Evolutionary conservation across 2,329 filamentous ascomycete species (phyloP).

Genomic region (Emydomyces testavorans): DNA sequence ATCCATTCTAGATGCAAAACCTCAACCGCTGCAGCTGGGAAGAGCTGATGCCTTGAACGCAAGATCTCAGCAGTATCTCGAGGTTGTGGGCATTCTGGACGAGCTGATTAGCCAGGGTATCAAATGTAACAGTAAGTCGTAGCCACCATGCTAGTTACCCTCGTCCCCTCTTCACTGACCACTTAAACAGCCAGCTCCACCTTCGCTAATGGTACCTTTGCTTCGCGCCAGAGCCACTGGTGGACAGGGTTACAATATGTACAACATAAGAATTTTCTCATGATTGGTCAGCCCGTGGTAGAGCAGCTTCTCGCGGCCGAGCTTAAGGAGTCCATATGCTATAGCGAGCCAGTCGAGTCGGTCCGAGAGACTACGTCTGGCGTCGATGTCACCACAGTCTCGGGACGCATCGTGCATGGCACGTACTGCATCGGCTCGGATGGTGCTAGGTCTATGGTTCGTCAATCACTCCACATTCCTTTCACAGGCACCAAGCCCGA

Average conservation of each 20-base stretch:
- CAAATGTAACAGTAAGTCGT: conserved; percentile 3
- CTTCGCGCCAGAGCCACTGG: conserved; percentile 2
- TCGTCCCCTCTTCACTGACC: neutral
- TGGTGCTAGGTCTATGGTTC: conserved; percentile 4
- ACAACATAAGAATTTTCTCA: conserved; percentile 1
- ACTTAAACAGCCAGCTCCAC: conserved; percentile 1
- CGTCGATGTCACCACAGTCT: neutral
- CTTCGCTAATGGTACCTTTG: neutral
- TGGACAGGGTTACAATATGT: conserved; percentile 3
- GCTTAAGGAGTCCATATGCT: neutral
- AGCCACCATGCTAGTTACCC: neutral
- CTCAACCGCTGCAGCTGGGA: neutral
- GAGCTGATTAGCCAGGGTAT: conserved; percentile 2
- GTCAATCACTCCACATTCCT: conserved; percentile 1
- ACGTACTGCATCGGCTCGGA: conserved; percentile 3
- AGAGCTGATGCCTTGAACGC: conserved; percentile 6
- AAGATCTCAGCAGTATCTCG: conserved; percentile 3
- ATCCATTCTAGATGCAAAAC: conserved; percentile 1
- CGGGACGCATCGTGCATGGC: conserved; percentile 1
- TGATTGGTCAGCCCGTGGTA: conserved; percentile 4
- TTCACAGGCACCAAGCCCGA: conserved; percentile 3
- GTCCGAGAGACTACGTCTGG: neutral
- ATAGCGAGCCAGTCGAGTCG: neutral
- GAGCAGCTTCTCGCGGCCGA: conserved; percentile 4
- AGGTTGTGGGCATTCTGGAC: conserved; percentile 4